A percentile compares a stretch with the other conserved stretches of the same genome.
These are phyloP conservation scores for Dipteronia dyeriana DNA, from an alignment of 345 rosid species.

Conservation along the genomic window DNA sequence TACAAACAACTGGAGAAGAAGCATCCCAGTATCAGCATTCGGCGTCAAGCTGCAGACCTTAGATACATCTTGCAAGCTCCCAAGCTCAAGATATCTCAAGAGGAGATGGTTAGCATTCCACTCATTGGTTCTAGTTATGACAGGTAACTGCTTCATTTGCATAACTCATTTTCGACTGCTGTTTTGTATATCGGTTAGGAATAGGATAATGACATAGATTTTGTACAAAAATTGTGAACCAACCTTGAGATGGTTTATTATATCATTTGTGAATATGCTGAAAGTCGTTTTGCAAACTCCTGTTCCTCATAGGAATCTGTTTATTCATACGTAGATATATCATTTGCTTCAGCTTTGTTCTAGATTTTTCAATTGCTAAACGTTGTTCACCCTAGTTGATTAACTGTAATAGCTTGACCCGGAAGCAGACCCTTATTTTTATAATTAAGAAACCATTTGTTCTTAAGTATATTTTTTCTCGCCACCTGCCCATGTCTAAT, in stretches of 20 bases:
- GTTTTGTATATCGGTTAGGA: not conserved
- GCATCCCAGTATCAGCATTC: conserved; percentile 79
- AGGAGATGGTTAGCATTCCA: conserved; percentile 91
- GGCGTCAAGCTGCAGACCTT: conserved; percentile 93
- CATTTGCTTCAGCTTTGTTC: not conserved
- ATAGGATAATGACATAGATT: not conserved
- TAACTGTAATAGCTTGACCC: not conserved
- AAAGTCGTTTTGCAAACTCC: not conserved
- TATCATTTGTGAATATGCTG: not conserved
- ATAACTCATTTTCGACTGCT: not conserved
- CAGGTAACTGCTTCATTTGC: conserved; percentile 43
- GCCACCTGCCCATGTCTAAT: not conserved
- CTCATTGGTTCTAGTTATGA: conserved; percentile 76
- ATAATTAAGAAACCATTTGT: not conserved
- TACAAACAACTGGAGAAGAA: conserved; percentile 79
- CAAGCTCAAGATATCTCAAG: conserved; percentile 84
- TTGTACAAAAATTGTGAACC: not conserved
- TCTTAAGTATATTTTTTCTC: not conserved
- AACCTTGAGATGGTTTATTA: no score
- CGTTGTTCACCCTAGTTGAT: not conserved
- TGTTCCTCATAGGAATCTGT: not conserved
- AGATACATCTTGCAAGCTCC: conserved; percentile 94
- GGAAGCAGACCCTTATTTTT: not conserved
- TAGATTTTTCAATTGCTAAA: not conserved
- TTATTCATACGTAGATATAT: not conserved